These are phyloP conservation scores for Yamadazyma spencermartinsiae DNA, from an alignment of 1,139 yeast species.

Conservation along the genomic window DNA sequence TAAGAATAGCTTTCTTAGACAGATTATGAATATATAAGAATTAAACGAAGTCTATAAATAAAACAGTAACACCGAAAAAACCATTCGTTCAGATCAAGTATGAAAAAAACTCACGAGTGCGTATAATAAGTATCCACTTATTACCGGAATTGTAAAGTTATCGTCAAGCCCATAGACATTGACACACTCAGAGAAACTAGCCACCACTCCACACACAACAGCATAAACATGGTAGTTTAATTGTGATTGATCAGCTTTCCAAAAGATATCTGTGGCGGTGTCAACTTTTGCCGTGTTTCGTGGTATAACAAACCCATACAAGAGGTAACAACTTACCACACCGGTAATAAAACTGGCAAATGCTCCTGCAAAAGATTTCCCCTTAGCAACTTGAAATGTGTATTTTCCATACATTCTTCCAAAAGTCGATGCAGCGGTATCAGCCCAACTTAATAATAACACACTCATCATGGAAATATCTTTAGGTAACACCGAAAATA, in stretches of 20 bases:
- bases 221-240: slow-evolving; percentile 56
- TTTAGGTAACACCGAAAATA: slow-evolving; percentile 70
- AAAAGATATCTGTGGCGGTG: slow-evolving; percentile 54
- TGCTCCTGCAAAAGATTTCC: slow-evolving; percentile 87
- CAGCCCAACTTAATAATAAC: slow-evolving; percentile 90
- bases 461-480: slow-evolving; percentile 79
- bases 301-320: slow-evolving; percentile 77
- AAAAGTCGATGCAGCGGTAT: slow-evolving; percentile 92
- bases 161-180: slow-evolving; percentile 80
- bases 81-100: no score
- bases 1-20: background rate
- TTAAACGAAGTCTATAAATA: slow-evolving; percentile 2
- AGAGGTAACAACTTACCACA: slow-evolving; percentile 56
- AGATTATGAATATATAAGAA: background rate
- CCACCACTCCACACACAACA: slow-evolving; percentile 71
- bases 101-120: slow-evolving; percentile 34
- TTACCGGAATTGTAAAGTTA: slow-evolving; percentile 88
- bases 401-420: slow-evolving; percentile 83
- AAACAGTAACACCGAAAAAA: background rate
- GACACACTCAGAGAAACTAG: slow-evolving; percentile 83
- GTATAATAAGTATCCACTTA: slow-evolving; percentile 67
- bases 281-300: slow-evolving; percentile 47
- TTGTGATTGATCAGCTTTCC: slow-evolving; percentile 62
- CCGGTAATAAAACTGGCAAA: slow-evolving; percentile 84
- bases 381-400: slow-evolving; percentile 72